A percentile compares a stretch with the other conserved stretches of the same genome.
Conservation (phyloP, 257 asterid species). For the Verbascum thapsus region DNA sequence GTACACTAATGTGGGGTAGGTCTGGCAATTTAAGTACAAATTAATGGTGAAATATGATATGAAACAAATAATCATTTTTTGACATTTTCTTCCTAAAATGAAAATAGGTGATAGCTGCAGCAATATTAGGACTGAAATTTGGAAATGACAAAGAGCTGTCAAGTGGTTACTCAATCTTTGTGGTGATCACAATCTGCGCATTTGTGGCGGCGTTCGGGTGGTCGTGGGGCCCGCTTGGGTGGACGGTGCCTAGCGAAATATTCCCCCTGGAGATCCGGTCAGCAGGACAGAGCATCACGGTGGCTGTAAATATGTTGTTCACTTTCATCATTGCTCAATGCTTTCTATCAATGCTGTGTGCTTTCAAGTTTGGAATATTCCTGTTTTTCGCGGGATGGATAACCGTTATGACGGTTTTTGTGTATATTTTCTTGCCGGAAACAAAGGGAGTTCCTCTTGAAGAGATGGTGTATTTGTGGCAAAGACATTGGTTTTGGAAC, state of each 20-base stretch:
- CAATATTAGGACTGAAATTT: conserved; percentile 51
- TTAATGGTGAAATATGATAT: too few relatives aligned
- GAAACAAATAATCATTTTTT: too few relatives aligned
- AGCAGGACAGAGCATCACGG: conserved; percentile 46
- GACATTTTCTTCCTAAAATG: conserved; percentile 4
- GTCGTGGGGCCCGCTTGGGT: conserved; percentile 52
- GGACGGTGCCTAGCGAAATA: conserved; percentile 49
- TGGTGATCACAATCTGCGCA: conserved; percentile 48
- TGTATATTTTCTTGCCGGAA: conserved; percentile 41
- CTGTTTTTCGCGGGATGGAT: conserved; percentile 47
- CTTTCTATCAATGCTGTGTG: conserved; percentile 44
- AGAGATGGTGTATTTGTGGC: conserved; percentile 43
- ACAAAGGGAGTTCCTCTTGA: conserved; percentile 48
- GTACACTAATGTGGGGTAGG: too few relatives aligned
- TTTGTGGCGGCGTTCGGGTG: conserved; percentile 62
- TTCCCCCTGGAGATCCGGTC: conserved; percentile 44
- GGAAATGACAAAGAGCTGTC: conserved; percentile 45
- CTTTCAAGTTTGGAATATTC: conserved; percentile 45
- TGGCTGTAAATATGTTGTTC: conserved; percentile 46
- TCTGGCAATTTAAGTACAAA: too few relatives aligned
- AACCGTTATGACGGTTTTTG: conserved; percentile 41
- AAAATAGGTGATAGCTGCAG: conserved; percentile 41
- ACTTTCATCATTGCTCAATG: conserved; percentile 43
- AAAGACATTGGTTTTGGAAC: conserved; percentile 44
- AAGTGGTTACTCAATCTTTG: conserved; percentile 39